phyloP scores from a whole-genome alignment of 768 basidiomycete species.

The Lactarius pseudohatsudake region DNA sequence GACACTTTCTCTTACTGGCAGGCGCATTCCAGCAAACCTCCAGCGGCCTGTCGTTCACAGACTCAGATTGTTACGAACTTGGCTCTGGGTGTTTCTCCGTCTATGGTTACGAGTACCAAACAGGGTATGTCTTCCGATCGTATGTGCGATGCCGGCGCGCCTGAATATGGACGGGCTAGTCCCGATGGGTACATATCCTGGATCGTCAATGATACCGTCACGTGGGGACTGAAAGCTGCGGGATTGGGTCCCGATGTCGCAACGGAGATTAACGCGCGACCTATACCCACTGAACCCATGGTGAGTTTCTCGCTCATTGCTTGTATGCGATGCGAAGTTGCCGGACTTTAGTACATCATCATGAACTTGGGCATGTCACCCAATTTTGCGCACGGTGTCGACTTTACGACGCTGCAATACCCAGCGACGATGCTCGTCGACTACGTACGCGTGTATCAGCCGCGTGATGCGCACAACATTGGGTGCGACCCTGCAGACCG shows the following conservation, averaged over 20 bases:
- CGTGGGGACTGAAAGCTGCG: conserved; percentile 74
- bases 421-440: conserved; percentile 76
- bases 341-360: conserved; percentile 64
- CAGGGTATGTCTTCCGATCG: conserved; percentile 61
- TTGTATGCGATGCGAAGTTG: not conserved
- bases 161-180: not conserved
- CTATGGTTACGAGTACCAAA: conserved; percentile 74
- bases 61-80: conserved; percentile 68
- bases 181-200: conserved; percentile 68
- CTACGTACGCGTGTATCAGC: conserved; percentile 91
- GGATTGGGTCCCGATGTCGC: conserved; percentile 63
- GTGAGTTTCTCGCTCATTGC: conserved; percentile 39
- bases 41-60: conserved; percentile 65
- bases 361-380: conserved; percentile 81
- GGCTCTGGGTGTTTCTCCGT: conserved; percentile 60
- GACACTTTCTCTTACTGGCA: not conserved
- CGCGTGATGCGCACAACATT: conserved; percentile 62
- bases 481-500: conserved; percentile 81
- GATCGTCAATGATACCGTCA: conserved; percentile 62
- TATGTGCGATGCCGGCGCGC: conserved; percentile 36
- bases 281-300: conserved; percentile 85
- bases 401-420: conserved; percentile 69
- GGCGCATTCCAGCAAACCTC: conserved; percentile 69
- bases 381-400: conserved; percentile 69
- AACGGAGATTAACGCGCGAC: conserved; percentile 62